Evolutionary conservation across 164 flowering plant genomes (phyloP).

Genomic region (Tetrastigma voinierianum): DNA sequence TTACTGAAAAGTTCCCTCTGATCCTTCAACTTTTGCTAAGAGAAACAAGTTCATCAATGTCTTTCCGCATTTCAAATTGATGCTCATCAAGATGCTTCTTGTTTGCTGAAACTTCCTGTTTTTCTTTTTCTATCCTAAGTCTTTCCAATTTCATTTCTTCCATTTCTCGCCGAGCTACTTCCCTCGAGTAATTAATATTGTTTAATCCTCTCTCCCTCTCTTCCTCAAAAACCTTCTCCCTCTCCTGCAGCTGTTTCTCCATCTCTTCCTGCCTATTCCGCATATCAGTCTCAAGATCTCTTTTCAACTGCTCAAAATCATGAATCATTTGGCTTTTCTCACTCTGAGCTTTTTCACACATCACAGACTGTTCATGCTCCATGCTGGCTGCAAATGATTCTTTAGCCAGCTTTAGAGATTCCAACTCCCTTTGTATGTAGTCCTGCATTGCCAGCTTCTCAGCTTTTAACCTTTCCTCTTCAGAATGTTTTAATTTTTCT

Average conservation of each 20-base stretch:
- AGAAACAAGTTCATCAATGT: slow-evolving; percentile 40
- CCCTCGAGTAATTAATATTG: slow-evolving; percentile 36
- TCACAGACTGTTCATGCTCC: no score
- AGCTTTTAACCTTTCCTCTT: slow-evolving; percentile 37
- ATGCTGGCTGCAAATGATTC: no score
- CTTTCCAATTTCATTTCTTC: slow-evolving; percentile 41
- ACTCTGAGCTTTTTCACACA: not conserved
- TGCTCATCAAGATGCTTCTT: slow-evolving; percentile 38
- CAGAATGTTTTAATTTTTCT: slow-evolving; percentile 24
- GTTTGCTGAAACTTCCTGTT: slow-evolving; percentile 33
- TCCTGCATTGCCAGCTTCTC: no score
- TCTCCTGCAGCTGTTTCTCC: slow-evolving; percentile 8
- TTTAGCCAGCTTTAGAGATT: no score
- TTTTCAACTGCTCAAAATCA: no score
- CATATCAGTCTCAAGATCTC: no score
- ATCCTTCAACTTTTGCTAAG: slow-evolving; percentile 39
- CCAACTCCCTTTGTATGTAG: no score
- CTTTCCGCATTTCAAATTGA: slow-evolving; percentile 37
- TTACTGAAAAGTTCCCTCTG: slow-evolving; percentile 36
- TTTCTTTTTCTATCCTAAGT: slow-evolving; percentile 34
- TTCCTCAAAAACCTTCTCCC: slow-evolving; percentile 36
- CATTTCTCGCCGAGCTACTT: slow-evolving; percentile 46
- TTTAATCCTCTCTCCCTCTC: slow-evolving; percentile 30
- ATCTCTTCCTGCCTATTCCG: no score
- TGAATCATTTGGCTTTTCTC: slow-evolving; percentile 2